Evolutionary conservation across 1,284 basidiomycete species (phyloP), one percentile per base, ranked within the genome.

Genomic region (Moesziomyces sp.): DNA sequence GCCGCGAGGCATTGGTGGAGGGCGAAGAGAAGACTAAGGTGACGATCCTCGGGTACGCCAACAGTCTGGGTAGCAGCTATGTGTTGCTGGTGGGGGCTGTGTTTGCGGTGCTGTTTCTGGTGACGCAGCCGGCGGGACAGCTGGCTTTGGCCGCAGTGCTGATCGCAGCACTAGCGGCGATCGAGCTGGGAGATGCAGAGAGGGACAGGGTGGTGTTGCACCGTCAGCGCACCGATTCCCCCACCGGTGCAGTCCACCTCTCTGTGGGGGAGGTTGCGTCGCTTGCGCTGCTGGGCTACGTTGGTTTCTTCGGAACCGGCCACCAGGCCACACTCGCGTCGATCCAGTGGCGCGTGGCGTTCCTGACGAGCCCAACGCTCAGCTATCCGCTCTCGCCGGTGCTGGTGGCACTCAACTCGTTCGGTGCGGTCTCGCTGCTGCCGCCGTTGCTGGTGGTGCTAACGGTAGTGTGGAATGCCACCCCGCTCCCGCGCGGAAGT

Each of bases 291-390:
- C 45, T 81, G 3, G 63, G 62, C 19, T 65, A 66, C 53, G 87
- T 92, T 57, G 85, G 88, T 9, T 98, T 96, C 88, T 93, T 92
- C 83, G 86, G 89, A 0, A 97, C 95, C 0, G 96, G 96, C 1
- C 96, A 99, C 82, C 94, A 98, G 85, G 88, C 94, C 0, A 91
- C 91, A 0, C 88, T 99, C 45, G 88, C 93, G 0, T 91, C 92
- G 9, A 90, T 99, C 58, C 95, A 99, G 80, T 99, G 97, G 97
- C 96, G 97, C 83, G 85, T 91, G 0, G 95, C 93, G 0, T 99
- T 98, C 85, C 84, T 89, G 74, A 80, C 79, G 46, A 68, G 84
- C 88, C 85, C 89, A 0, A 89, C 86, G 0, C 87, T 94, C 46
- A 87, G 86, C 11, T 94, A 93, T 83, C 90, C 91, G 0, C 89